Evolutionary conservation across 257 asterid species (phyloP).

Genomic region (Gardenia jasminoides): DNA sequence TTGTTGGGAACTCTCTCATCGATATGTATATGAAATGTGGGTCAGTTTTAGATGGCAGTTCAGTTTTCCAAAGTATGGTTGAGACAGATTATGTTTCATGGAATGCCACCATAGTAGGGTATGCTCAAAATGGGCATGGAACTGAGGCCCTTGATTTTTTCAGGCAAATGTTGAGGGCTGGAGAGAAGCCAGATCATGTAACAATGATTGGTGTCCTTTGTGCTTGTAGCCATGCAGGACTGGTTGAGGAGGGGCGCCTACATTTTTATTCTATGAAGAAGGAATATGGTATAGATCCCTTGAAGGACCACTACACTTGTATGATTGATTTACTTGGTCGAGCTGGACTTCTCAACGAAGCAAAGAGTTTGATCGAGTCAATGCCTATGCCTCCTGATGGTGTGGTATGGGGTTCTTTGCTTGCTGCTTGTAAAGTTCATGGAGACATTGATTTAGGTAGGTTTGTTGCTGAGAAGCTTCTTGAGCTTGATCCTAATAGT

Average conservation of each 20-base stretch:
- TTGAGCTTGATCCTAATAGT: slow-evolving; percentile 15
- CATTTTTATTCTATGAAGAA: slow-evolving; percentile 10
- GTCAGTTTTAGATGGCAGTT: slow-evolving; percentile 10
- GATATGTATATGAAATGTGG: slow-evolving; percentile 20
- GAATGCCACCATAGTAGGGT: slow-evolving; percentile 15
- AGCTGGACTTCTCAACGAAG: slow-evolving; percentile 11
- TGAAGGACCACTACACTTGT: slow-evolving; percentile 12
- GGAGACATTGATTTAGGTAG: slow-evolving; percentile 8
- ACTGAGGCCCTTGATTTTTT: slow-evolving; percentile 14
- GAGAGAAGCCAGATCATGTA: slow-evolving; percentile 18
- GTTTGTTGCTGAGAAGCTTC: slow-evolving; percentile 13
- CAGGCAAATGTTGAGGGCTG: slow-evolving; percentile 5
- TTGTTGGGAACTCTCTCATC: slow-evolving; percentile 17
- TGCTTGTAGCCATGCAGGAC: slow-evolving; percentile 18
- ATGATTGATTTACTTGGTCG: slow-evolving; percentile 16
- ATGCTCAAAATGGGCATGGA: slow-evolving; percentile 16
- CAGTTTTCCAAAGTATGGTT: slow-evolving; percentile 14
- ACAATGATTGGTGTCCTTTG: slow-evolving; percentile 14
- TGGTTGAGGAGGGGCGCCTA: slow-evolving; percentile 14
- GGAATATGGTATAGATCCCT: slow-evolving; percentile 8
- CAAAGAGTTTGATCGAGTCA: slow-evolving; percentile 9
- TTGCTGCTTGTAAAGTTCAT: slow-evolving; percentile 14
- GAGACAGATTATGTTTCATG: slow-evolving; percentile 15
- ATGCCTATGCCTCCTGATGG: slow-evolving; percentile 16
- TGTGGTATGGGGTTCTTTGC: slow-evolving; percentile 18